Evolutionary conservation across 2,329 filamentous ascomycete genomes (phyloP), one percentile per base, ranked within the genome.

Genomic region (Clonostachys rosea): DNA sequence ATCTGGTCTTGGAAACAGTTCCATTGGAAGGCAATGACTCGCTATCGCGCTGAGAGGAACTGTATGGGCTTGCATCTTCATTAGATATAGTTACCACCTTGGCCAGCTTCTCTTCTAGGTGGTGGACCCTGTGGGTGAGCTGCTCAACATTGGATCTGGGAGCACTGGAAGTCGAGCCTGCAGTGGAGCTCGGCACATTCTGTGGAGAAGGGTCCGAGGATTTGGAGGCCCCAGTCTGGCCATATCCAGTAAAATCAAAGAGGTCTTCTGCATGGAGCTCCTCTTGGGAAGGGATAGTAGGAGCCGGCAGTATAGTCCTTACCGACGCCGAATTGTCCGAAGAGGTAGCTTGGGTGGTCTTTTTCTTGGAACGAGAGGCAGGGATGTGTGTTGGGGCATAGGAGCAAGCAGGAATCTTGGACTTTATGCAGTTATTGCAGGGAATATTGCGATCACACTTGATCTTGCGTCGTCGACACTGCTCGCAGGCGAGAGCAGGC

Each of bases 391-490:
- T 54, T 34, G 68, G 60, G 24, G 63, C 66, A 54, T 82, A 85
- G 2, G 76, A 69, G 55, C 83, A 86, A 17, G 68, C 68, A 6
- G 72, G 68, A 39, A 74, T 76, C 52, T 73, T 74, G 18, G 78
- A 77, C 52, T 75, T 74, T n/a, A 75, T 49, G 55, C 83, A 86
- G 49, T 82, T 80, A 49, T 68, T 72, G 55, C 82, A 86, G 2
- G 83, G 83, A 7, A 65, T 61, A 49, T 75, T 74, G 43, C 78
- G 75, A 56, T 86, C 76, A 56, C 82, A 86, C 42, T 74, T 72
- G 49, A 85, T 76, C 60, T 86, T 86, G 39, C 80, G 77, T 47
- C 65, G 73, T 40, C 81, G 70, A 55, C 83, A 86, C 40, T 79
- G 68, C 52, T 48, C 47, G 17, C 47, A 48, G 5, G 47, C n/a